Percentiles rank a stretch among this genome's conserved stretches.
Evolutionary conservation across 345 rosid genomes (phyloP).

Genomic region (Fremontodendron californicum): DNA sequence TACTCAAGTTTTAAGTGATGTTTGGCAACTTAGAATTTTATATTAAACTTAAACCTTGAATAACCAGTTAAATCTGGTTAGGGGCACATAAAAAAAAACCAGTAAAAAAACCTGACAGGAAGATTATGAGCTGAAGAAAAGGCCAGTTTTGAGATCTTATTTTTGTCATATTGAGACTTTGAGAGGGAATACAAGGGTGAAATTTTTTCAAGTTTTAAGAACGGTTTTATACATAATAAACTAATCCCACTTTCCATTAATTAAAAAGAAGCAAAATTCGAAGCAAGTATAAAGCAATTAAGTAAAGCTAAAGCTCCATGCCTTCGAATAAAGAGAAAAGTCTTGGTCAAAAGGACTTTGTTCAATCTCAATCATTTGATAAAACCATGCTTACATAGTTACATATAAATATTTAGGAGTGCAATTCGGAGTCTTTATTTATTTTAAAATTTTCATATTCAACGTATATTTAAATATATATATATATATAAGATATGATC

Average conservation of each 20-base stretch:
- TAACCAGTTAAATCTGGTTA: background rate
- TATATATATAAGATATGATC: too few relatives aligned
- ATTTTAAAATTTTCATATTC: too few relatives aligned
- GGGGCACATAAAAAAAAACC: background rate
- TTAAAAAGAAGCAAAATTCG: background rate
- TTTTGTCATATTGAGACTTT: background rate
- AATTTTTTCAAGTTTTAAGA: background rate
- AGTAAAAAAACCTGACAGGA: background rate
- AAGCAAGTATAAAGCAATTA: background rate
- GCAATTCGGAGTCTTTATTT: too few relatives aligned
- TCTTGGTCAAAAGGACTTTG: background rate
- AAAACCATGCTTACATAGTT: background rate
- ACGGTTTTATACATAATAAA: background rate
- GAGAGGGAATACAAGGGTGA: too few relatives aligned
- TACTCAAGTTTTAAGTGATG: background rate
- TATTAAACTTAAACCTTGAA: background rate
- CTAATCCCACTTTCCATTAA: background rate
- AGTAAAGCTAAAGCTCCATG: background rate
- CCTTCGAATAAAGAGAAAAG: background rate
- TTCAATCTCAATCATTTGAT: background rate
- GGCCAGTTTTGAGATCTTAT: background rate
- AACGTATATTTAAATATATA: too few relatives aligned
- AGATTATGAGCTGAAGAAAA: background rate
- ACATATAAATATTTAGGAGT: background rate
- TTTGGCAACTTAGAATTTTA: constrained; percentile 14